A percentile compares a stretch with the other conserved stretches of the same genome.
Evolutionary conservation across 2,329 filamentous ascomycete genomes (phyloP).

Genomic region (Microdochium nivale): DNA sequence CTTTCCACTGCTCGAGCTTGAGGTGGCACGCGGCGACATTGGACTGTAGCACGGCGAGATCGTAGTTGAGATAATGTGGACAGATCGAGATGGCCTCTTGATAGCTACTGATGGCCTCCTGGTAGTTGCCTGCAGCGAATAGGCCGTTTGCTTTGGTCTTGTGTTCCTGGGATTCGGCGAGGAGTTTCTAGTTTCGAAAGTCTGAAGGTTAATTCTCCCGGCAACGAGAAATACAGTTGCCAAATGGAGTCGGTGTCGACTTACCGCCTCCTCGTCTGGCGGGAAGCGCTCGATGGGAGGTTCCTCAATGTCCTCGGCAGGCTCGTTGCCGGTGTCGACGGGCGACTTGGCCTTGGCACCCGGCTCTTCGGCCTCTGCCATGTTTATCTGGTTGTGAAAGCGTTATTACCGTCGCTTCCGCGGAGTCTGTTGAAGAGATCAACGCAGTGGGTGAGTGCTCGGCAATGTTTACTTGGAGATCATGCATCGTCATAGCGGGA

Average conservation of each 20-base stretch:
- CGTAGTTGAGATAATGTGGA: constrained; percentile 79
- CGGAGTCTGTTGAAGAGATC: too few relatives aligned
- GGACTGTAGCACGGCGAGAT: constrained; percentile 76
- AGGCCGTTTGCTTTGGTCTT: constrained; percentile 72
- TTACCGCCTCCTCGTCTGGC: constrained; percentile 48
- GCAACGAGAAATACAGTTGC: not conserved
- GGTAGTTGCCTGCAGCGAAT: constrained; percentile 65
- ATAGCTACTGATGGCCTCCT: constrained; percentile 74
- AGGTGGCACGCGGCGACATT: constrained; percentile 87
- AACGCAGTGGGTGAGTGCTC: too few relatives aligned
- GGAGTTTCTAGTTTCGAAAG: constrained; percentile 52
- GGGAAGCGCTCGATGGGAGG: constrained; percentile 30
- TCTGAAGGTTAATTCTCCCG: too few relatives aligned
- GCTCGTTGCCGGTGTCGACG: constrained; percentile 1
- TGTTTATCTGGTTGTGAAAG: not conserved
- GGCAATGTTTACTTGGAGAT: too few relatives aligned
- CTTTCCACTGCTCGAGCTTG: constrained; percentile 78
- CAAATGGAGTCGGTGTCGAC: constrained; percentile 12
- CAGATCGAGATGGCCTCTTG: constrained; percentile 70
- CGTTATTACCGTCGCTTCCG: too few relatives aligned
- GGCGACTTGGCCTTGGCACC: too few relatives aligned
- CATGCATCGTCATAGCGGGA: not conserved
- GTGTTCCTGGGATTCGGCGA: constrained; percentile 61
- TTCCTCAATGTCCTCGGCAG: constrained; percentile 6
- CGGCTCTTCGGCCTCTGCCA: not conserved